A percentile compares a stretch with the other conserved stretches of the same genome.
phyloP scores from a whole-genome alignment of 2,329 filamentous ascomycete genomes.

The Cercospora nicotianae region DNA sequence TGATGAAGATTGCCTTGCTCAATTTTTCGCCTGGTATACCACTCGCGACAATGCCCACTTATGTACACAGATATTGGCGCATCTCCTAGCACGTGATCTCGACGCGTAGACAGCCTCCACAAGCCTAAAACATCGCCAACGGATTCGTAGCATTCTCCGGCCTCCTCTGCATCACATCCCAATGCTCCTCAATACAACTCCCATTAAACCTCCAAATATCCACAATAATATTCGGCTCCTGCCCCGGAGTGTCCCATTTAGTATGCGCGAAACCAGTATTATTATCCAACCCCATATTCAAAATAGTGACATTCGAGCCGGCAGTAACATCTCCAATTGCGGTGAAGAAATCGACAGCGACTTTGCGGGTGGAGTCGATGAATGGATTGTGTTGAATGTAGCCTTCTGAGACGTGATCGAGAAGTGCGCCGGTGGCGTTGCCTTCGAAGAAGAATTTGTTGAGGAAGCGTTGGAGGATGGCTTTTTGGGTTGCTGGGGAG shows the following conservation, averaged over 20 bases:
- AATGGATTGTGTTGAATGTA: conserved; percentile 10
- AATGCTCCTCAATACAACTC: conserved; percentile 6
- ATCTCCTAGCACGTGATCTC: no score
- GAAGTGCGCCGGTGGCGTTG: not conserved
- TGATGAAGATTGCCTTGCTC: not conserved
- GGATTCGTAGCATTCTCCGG: conserved; percentile 23
- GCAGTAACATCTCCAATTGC: not conserved
- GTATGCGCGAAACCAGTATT: not conserved
- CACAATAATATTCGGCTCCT: not conserved
- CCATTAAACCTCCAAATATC: conserved; percentile 5
- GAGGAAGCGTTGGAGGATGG: not conserved
- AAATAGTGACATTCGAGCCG: not conserved
- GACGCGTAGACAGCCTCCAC: no score
- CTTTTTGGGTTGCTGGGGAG: not conserved
- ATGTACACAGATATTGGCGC: not conserved
- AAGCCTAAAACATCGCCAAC: conserved; percentile 13
- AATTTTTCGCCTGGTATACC: not conserved
- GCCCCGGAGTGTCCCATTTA: not conserved
- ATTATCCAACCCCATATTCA: not conserved
- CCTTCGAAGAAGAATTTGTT: conserved; percentile 3
- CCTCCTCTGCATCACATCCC: conserved; percentile 3
- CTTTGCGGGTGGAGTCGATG: not conserved
- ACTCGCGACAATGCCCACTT: not conserved
- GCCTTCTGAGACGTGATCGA: not conserved
- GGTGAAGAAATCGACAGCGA: not conserved